A percentile compares a stretch with the other conserved stretches of the same genome.
Conservation (phyloP, 148 eudicot species). For the Polygonum maritimum region DNA sequence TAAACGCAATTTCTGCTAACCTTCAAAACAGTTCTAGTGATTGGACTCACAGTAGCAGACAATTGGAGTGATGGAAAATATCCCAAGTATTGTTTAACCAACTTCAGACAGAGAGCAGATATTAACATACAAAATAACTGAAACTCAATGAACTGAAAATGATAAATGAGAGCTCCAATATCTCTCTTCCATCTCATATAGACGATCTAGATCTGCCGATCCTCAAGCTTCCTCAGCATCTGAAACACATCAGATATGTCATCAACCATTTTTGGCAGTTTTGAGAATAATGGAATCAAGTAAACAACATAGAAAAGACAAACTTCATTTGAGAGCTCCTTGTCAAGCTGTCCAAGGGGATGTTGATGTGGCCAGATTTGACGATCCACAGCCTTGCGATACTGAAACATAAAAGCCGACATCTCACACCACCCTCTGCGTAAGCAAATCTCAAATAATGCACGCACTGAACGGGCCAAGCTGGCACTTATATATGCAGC, state of each 20-base stretch:
- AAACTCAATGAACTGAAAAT: not conserved
- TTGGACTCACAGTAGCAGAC: conserved; percentile 95
- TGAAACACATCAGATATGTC: not conserved
- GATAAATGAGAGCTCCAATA: conserved; percentile 45
- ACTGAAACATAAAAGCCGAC: too few relatives aligned
- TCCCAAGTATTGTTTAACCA: conserved; percentile 77
- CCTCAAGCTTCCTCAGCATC: conserved; percentile 73
- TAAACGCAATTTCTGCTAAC: not conserved
- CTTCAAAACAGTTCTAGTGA: conserved; percentile 99
- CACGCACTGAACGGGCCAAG: conserved; percentile 94
- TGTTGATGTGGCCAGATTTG: too few relatives aligned
- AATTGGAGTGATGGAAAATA: conserved; percentile 70
- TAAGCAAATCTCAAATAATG: conserved; percentile 81
- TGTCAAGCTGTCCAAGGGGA: too few relatives aligned
- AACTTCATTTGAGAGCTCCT: too few relatives aligned
- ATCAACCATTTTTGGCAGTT: not conserved
- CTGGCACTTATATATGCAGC: conserved; percentile 98
- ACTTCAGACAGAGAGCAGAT: conserved; percentile 35
- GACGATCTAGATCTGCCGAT: conserved; percentile 78
- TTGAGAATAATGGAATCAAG: not conserved
- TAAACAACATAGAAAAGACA: not conserved
- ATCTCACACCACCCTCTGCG: too few relatives aligned
- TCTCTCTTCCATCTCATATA: conserved; percentile 92
- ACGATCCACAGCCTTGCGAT: too few relatives aligned
- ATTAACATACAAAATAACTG: not conserved